Conservation (phyloP, 768 basidiomycete genomes). For the Termitomyces sp. region DNA sequence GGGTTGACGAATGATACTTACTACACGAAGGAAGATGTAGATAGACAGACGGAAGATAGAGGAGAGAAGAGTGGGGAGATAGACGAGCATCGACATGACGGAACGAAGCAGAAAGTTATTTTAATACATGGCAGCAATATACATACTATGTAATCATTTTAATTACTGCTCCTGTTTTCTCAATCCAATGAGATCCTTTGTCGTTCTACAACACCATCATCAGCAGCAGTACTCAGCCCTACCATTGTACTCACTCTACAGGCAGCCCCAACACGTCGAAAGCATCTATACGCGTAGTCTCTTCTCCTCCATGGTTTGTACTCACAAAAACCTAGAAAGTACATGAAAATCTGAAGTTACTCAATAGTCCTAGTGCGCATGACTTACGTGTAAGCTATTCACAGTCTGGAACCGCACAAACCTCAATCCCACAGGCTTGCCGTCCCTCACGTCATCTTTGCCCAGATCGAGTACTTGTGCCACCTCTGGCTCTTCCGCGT, state of each 20-base stretch:
- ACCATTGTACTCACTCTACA: conserved; percentile 41
- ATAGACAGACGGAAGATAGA: conserved; percentile 35
- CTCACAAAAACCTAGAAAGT: conserved; percentile 58
- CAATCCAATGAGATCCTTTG: conserved; percentile 28
- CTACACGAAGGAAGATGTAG: conserved; percentile 49
- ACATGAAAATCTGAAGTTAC: not conserved
- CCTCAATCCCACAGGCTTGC: conserved; percentile 46
- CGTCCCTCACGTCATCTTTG: conserved; percentile 40
- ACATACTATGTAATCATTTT: too few species aligned
- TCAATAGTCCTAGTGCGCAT: not conserved
- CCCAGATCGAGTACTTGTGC: conserved; percentile 54
- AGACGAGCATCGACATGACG: conserved; percentile 14
- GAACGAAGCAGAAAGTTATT: not conserved
- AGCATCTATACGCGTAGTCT: conserved; percentile 62
- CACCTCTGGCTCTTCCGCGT: conserved; percentile 40
- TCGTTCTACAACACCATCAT: conserved; percentile 19
- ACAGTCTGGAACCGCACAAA: conserved; percentile 70
- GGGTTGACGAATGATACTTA: conserved; percentile 18
- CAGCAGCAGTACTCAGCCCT: not conserved
- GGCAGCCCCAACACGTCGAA: conserved; percentile 61
- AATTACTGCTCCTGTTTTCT: conserved; percentile 19
- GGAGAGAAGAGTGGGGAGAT: conserved; percentile 22
- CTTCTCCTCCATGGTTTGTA: conserved; percentile 58
- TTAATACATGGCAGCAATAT: too few species aligned
- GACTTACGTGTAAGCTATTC: conserved; percentile 57